These are phyloP conservation scores for Wickerhamomyces silvicola DNA, from an alignment of 805 yeast species.

Conservation along the genomic window DNA sequence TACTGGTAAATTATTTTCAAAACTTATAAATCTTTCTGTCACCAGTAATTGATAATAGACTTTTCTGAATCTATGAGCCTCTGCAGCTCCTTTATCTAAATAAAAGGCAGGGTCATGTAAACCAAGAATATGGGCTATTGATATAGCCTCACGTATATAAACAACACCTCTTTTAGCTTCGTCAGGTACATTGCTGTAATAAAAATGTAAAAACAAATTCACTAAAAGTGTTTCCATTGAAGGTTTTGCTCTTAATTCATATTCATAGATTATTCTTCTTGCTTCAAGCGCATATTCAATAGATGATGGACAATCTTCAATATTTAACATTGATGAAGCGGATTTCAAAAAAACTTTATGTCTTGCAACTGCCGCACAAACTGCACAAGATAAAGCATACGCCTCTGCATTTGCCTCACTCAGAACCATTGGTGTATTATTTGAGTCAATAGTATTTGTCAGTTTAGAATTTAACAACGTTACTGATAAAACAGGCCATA, in stretches of 20 bases:
- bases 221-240: conserved; percentile 12
- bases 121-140: conserved; percentile 16
- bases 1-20: conserved; percentile 17
- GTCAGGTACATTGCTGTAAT: conserved; percentile 15
- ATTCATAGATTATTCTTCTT: conserved; percentile 12
- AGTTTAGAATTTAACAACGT: conserved; percentile 11
- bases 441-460: neutral
- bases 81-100: conserved; percentile 7
- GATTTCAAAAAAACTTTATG: conserved; percentile 18
- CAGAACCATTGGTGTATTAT: conserved; percentile 1
- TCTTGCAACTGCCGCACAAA: conserved; percentile 18
- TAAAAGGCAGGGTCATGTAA: conserved; percentile 16
- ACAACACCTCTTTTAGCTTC: conserved; percentile 12
- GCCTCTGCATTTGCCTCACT: conserved; percentile 9
- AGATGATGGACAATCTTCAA: conserved; percentile 15
- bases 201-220: conserved; percentile 17
- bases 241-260: conserved; percentile 13
- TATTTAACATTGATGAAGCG: conserved; percentile 8
- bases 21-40: conserved; percentile 18
- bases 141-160: conserved; percentile 18
- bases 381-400: conserved; percentile 18
- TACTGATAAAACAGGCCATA: conserved; percentile 20
- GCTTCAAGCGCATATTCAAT: conserved; percentile 17
- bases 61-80: conserved; percentile 18
- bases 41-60: conserved; percentile 17